Evolutionary conservation across 495 filamentous ascomycete species (phyloP).

Genomic region (Aspergillus nanangensis): DNA sequence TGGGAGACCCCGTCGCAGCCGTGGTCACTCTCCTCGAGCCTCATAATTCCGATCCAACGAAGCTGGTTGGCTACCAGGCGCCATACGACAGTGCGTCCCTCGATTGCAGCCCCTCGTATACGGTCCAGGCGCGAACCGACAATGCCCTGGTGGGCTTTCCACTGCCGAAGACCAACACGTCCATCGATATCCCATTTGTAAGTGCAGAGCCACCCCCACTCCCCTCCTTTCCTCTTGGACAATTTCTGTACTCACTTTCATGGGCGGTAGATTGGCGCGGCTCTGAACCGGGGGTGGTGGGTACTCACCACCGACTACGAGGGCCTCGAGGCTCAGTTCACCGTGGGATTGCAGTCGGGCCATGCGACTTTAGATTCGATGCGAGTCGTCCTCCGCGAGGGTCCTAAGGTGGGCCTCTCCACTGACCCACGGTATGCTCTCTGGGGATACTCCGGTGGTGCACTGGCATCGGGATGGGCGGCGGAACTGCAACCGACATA

Average conservation of each 20-base stretch:
- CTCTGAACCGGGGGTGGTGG: conserved; percentile 20
- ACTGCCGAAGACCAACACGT: conserved; percentile 1
- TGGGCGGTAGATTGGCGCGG: conserved; percentile 7
- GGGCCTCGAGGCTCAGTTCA: conserved; percentile 17
- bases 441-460: conserved; percentile 51
- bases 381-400: conserved; percentile 4
- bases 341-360: conserved; percentile 12
- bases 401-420: neutral
- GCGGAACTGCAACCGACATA: conserved; percentile 43
- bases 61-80: conserved; percentile 12
- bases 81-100: conserved; percentile 14
- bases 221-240: neutral
- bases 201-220: neutral
- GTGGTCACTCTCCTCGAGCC: conserved; percentile 18
- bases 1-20: conserved; percentile 10
- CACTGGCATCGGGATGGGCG: conserved; percentile 41
- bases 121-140: neutral
- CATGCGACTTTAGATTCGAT: conserved; percentile 13
- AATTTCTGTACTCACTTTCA: neutral
- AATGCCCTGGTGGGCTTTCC: neutral
- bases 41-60: conserved; percentile 11
- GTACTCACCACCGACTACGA: conserved; percentile 20
- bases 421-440: conserved; percentile 17
- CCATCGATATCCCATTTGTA: conserved; percentile 10
- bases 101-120: conserved; percentile 17